Conservation (phyloP, 805 yeast species). For the Cyberlindnera samutprakarnensis region DNA sequence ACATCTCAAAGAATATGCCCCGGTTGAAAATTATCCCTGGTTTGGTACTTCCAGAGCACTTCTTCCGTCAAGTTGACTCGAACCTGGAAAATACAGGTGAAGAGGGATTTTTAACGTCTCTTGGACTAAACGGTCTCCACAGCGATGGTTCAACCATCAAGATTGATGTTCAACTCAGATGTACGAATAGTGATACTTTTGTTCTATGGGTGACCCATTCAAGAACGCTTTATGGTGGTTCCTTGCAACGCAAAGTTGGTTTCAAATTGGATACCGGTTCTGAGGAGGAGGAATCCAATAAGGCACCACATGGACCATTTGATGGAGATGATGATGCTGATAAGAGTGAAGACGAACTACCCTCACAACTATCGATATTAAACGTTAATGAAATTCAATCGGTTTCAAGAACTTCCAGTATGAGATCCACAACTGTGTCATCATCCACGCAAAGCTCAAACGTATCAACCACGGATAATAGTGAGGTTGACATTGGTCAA, state of each 20-base stretch:
- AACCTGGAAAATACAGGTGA: conserved; percentile 26
- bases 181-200: conserved; percentile 47
- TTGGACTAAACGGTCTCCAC: conserved; percentile 64
- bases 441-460: conserved; percentile 12
- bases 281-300: no score
- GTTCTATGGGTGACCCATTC: conserved; percentile 87
- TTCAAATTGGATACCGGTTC: conserved; percentile 12
- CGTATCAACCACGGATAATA: conserved; percentile 4
- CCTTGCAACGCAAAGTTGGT: conserved; percentile 11
- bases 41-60: conserved; percentile 83
- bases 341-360: conserved; percentile 27
- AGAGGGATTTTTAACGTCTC: conserved; percentile 50
- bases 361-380: conserved; percentile 32
- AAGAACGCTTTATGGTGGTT: conserved; percentile 30
- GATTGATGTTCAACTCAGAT: conserved; percentile 77
- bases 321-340: conserved; percentile 25
- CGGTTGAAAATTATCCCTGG: conserved; percentile 46
- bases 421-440: conserved; percentile 14
- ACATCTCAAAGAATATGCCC: conserved; percentile 28
- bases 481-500: conserved; percentile 6
- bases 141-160: conserved; percentile 57
- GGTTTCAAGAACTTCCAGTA: conserved; percentile 20
- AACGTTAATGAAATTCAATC: conserved; percentile 29
- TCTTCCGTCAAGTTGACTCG: conserved; percentile 59
- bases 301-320: no score